phyloP scores from a whole-genome alignment of 495 filamentous ascomycete species.

The Neurospora sp. region DNA sequence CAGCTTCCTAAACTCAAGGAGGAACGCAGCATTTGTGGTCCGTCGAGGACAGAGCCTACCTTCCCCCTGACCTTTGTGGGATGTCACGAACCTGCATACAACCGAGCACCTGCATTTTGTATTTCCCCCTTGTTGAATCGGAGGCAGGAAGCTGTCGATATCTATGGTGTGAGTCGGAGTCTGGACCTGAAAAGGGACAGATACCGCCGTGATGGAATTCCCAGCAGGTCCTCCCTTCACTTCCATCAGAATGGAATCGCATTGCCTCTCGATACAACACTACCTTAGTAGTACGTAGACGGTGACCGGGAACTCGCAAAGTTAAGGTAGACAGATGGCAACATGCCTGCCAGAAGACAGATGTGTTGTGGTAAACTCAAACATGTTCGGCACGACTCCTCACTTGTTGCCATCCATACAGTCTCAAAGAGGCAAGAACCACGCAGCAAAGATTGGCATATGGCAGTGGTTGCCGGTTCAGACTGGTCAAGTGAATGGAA shows the following conservation, averaged over 20 bases:
- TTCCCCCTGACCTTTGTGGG: not conserved
- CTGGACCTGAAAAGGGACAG: not conserved
- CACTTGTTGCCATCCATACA: not conserved
- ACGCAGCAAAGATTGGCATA: not conserved
- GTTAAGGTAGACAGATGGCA: not conserved
- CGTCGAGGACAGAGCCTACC: not conserved
- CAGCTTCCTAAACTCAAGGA: not conserved
- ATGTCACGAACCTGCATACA: constrained; percentile 17
- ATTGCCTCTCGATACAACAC: not conserved
- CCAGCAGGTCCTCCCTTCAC: not conserved
- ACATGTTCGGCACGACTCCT: not conserved
- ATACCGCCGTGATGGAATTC: not conserved
- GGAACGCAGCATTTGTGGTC: not conserved
- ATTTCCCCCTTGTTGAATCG: constrained; percentile 1
- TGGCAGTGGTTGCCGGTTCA: not conserved
- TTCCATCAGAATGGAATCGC: not conserved
- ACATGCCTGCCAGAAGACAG: not conserved
- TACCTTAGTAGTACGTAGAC: not conserved
- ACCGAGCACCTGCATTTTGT: constrained; percentile 17
- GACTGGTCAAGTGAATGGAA: not conserved
- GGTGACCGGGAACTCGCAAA: not conserved
- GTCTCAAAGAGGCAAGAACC: not conserved
- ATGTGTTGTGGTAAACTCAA: not conserved
- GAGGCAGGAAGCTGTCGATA: not conserved
- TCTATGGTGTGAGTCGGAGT: not conserved